Conservation (phyloP, 345 rosid genomes). For the Linum lewisii region DNA sequence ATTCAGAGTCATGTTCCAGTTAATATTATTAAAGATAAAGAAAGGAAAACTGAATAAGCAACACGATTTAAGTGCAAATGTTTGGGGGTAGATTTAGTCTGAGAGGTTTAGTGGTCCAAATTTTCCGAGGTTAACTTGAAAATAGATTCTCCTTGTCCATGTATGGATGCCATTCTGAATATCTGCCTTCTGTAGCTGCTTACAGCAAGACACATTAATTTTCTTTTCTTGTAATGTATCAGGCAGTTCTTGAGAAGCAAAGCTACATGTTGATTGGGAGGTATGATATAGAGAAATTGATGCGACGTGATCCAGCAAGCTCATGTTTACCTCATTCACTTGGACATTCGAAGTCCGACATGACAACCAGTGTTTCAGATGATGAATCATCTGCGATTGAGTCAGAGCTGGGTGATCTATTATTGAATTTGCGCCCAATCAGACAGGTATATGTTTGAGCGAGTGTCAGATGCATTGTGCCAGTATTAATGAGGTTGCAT, state of each 20-base stretch:
- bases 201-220: constrained; percentile 3
- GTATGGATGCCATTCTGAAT: not conserved
- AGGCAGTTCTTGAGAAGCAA: constrained; percentile 99
- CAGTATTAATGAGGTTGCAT: not conserved
- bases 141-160: not conserved
- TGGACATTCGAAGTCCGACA: constrained; percentile 38
- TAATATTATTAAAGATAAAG: no score
- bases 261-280: constrained; percentile 98
- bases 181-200: constrained; percentile 3
- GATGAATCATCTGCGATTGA: constrained; percentile 50
- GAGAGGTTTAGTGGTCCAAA: not conserved
- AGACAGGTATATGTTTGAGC: constrained; percentile 48
- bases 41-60: no score
- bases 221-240: constrained; percentile 27
- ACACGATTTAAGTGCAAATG: not conserved
- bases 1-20: no score
- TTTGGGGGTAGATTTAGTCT: not conserved
- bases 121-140: no score
- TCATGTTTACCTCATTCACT: constrained; percentile 51
- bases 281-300: constrained; percentile 92
- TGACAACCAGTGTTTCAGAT: constrained; percentile 23
- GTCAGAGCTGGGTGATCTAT: constrained; percentile 55
- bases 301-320: constrained; percentile 79
- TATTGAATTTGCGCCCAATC: constrained; percentile 70
- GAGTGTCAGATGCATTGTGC: not conserved